Conservation (phyloP, 1,139 yeast genomes). For the Sugiyamaella sp. region DNA sequence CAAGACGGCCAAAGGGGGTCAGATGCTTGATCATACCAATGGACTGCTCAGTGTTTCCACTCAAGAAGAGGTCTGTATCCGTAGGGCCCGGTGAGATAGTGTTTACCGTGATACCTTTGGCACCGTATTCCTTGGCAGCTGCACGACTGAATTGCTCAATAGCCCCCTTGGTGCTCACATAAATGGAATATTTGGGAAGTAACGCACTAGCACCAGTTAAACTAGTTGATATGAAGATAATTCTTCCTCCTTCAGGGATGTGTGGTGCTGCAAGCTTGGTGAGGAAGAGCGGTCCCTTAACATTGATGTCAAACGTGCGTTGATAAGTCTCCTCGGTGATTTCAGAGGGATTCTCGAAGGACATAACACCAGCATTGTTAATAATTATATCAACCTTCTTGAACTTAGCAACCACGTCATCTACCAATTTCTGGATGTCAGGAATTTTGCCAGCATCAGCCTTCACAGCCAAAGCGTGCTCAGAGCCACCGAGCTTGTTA, state of each 20-base stretch:
- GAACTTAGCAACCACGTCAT: slow-evolving; percentile 22
- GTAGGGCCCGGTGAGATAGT: slow-evolving; percentile 33
- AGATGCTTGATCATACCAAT: slow-evolving; percentile 21
- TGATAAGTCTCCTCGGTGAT: slow-evolving; percentile 28
- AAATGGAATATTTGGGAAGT: slow-evolving; percentile 24
- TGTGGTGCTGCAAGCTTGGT: slow-evolving; percentile 31
- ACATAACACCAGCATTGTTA: slow-evolving; percentile 31
- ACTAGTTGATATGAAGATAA: slow-evolving; percentile 26
- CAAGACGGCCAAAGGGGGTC: slow-evolving; percentile 33
- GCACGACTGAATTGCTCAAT: slow-evolving; percentile 29
- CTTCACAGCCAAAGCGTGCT: slow-evolving; percentile 22
- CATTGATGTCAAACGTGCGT: slow-evolving; percentile 29
- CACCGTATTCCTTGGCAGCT: slow-evolving; percentile 29
- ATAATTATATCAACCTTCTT: slow-evolving; percentile 29
- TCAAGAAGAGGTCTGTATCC: slow-evolving; percentile 29
- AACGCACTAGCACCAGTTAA: slow-evolving; percentile 24
- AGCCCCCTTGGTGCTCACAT: slow-evolving; percentile 31
- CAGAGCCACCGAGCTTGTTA: slow-evolving; percentile 33
- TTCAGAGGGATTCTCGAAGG: slow-evolving; percentile 16
- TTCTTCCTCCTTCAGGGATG: slow-evolving; percentile 26
- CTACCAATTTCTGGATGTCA: slow-evolving; percentile 21
- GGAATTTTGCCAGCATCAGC: slow-evolving; percentile 21
- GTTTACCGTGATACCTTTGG: slow-evolving; percentile 29
- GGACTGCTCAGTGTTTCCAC: slow-evolving; percentile 25
- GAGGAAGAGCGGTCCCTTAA: slow-evolving; percentile 33